These are phyloP conservation scores for Talaromyces piceae DNA, from an alignment of 2,329 filamentous ascomycete species.

Conservation along the genomic window DNA sequence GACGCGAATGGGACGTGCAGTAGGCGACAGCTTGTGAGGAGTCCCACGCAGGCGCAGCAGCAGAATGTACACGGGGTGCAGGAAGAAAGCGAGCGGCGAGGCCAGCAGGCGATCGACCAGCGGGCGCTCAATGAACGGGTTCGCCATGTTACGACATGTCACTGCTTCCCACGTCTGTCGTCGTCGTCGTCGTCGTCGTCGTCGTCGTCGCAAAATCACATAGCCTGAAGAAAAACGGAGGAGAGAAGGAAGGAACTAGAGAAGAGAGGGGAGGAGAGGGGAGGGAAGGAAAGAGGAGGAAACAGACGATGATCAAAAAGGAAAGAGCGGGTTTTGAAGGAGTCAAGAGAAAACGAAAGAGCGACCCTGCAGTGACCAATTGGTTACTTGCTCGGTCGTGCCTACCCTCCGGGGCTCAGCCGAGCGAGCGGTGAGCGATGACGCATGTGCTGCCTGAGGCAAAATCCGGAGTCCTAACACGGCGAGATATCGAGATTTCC, in stretches of 20 bases:
- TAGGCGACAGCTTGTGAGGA: constrained; percentile 52
- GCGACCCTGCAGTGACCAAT: neutral
- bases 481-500: too few species aligned
- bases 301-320: too few species aligned
- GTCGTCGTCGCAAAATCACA: neutral
- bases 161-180: too few species aligned
- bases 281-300: neutral
- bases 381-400: too few species aligned
- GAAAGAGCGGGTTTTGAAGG: too few species aligned
- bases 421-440: too few species aligned
- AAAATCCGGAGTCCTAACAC: too few species aligned
- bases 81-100: constrained; percentile 60
- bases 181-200: neutral
- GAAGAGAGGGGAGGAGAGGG: neutral
- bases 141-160: constrained; percentile 22
- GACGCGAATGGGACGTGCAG: constrained; percentile 55
- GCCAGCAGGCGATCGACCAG: constrained; percentile 57
- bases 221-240: neutral
- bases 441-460: neutral
- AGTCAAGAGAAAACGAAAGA: neutral
- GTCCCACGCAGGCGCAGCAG: constrained; percentile 61
- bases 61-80: constrained; percentile 56
- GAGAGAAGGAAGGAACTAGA: neutral
- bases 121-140: constrained; percentile 43
- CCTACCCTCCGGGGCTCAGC: too few species aligned